phyloP scores from a whole-genome alignment of 2,329 filamentous ascomycete genomes.

The Pyrenophora graminea region DNA sequence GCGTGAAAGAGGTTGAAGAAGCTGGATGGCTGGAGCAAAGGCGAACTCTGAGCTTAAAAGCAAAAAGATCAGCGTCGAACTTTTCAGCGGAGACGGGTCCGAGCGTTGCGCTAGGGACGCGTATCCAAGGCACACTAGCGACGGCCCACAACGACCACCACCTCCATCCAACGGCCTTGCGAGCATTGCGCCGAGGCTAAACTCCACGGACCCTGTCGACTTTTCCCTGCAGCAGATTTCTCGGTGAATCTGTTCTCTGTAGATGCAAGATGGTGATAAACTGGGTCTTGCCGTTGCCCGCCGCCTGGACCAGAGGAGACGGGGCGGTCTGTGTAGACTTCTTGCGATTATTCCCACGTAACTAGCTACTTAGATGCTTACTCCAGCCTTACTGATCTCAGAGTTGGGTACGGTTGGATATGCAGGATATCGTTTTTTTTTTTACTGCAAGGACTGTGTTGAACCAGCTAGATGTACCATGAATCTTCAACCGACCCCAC shows the following conservation, averaged over 20 bases:
- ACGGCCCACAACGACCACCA: slow-evolving; percentile 4
- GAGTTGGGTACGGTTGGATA: too few species aligned
- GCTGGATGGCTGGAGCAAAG: slow-evolving; percentile 15
- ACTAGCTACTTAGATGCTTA: too few species aligned
- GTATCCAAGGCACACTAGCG: slow-evolving; percentile 6
- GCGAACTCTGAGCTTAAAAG: slow-evolving; percentile 19
- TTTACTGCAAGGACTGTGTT: too few species aligned
- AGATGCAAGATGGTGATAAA: neutral
- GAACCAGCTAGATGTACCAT: too few species aligned
- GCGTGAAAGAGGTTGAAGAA: slow-evolving; percentile 24
- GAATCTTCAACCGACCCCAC: too few species aligned
- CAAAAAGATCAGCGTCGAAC: slow-evolving; percentile 18
- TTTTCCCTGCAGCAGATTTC: too few species aligned
- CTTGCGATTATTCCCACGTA: too few species aligned
- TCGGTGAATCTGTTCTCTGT: neutral
- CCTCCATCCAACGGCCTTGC: slow-evolving; percentile 4
- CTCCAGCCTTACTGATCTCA: too few species aligned
- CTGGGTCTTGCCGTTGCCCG: too few species aligned
- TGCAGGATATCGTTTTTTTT: too few species aligned
- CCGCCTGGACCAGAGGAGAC: too few species aligned
- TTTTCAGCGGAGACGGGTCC: slow-evolving; percentile 17
- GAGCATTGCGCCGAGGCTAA: neutral
- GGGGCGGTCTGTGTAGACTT: too few species aligned
- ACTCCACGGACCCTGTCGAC: neutral
- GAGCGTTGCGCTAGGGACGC: slow-evolving; percentile 6